Evolutionary conservation across 257 asterid species (phyloP).

Genomic region (Solanum phureja): DNA sequence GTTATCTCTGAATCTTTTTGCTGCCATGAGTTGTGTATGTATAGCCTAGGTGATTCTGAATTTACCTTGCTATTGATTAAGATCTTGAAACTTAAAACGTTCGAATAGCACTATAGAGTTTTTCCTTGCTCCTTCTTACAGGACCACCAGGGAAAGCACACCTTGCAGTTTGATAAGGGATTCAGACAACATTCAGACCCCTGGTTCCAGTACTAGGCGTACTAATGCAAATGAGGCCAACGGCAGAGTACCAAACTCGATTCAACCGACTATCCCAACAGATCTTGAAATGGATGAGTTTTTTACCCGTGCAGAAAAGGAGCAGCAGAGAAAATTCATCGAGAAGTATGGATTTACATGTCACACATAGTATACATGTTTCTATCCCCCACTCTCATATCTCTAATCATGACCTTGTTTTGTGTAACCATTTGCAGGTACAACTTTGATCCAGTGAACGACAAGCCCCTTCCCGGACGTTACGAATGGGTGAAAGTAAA

Average conservation of each 20-base stretch:
- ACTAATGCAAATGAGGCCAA: not conserved
- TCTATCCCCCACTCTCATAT: not conserved
- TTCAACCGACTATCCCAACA: conserved; percentile 5
- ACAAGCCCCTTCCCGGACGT: conserved; percentile 26
- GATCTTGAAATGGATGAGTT: conserved; percentile 10
- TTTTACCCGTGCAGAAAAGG: conserved; percentile 7
- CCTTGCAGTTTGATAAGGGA: conserved; percentile 20
- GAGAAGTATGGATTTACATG: conserved; percentile 10
- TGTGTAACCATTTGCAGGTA: conserved; percentile 15
- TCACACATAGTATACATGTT: not conserved
- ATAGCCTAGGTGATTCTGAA: not conserved
- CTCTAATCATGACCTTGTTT: not conserved
- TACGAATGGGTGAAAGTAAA: conserved; percentile 20
- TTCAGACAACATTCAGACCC: conserved; percentile 8
- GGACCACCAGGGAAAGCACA: conserved; percentile 26
- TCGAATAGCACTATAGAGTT: not conserved
- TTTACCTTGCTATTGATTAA: not conserved
- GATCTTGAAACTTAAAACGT: not conserved
- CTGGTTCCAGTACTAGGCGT: conserved; percentile 19
- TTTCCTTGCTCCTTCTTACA: not conserved
- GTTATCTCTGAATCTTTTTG: not conserved
- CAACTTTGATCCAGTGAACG: conserved; percentile 29
- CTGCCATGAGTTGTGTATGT: not conserved
- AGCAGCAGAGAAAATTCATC: conserved; percentile 11
- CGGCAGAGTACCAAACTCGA: not conserved